These are phyloP conservation scores for Kalanchoe fedtschenkoi DNA, from an alignment of 164 flowering plant genomes.

Conservation along the genomic window DNA sequence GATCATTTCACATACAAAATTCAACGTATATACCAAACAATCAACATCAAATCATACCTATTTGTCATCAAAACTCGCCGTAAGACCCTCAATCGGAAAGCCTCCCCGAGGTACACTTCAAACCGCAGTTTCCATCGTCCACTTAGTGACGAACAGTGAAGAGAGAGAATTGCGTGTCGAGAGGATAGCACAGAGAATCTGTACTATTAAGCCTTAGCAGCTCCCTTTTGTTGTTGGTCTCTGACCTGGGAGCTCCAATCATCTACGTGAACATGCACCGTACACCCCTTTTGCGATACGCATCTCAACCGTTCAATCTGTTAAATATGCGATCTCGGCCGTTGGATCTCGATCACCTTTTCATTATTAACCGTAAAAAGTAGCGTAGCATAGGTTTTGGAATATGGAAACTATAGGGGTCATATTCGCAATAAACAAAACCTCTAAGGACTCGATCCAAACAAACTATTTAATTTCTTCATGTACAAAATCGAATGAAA, in stretches of 20 bases:
- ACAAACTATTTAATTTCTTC: background rate
- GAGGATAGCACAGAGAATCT: conserved; percentile 3
- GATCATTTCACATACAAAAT: background rate
- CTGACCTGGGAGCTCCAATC: background rate
- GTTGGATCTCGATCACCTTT: background rate
- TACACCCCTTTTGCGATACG: background rate
- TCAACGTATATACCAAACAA: background rate
- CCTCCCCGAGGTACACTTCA: background rate
- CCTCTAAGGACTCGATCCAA: background rate
- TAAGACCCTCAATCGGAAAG: background rate
- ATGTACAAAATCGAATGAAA: no score
- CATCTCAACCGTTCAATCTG: background rate
- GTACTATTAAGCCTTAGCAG: background rate
- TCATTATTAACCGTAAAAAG: background rate
- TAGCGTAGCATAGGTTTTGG: background rate
- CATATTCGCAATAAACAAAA: background rate
- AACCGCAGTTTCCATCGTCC: background rate
- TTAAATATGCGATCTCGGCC: background rate
- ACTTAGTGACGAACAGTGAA: background rate
- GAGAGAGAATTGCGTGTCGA: background rate
- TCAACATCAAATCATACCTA: background rate
- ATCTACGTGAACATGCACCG: background rate
- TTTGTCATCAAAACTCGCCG: background rate
- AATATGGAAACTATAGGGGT: background rate
- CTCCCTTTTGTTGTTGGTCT: background rate